Percentiles rank a stretch among this genome's conserved stretches.
These are phyloP conservation scores for Aspergillus proliferans DNA, from an alignment of 2,329 filamentous ascomycete genomes.

Conservation along the genomic window DNA sequence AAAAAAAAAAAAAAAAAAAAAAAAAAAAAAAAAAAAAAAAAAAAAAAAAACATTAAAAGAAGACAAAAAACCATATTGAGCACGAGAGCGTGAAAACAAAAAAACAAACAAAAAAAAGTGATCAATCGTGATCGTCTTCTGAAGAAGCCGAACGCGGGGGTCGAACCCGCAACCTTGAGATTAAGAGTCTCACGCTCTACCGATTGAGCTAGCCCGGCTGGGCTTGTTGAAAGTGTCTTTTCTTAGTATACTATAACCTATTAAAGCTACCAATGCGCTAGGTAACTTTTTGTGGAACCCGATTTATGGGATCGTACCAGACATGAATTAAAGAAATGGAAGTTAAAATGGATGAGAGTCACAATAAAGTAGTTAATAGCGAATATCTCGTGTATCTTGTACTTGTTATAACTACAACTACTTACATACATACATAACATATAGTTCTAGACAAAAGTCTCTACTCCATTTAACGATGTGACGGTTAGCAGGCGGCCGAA, in stretches of 20 bases:
- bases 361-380: not conserved
- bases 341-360: too few relatives aligned
- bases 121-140: too few relatives aligned
- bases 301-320: too few relatives aligned
- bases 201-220: conserved; percentile 47
- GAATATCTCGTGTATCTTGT: not conserved
- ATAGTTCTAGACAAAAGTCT: too few relatives aligned
- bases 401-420: not conserved
- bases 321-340: too few relatives aligned
- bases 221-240: not conserved
- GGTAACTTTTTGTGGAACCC: too few relatives aligned
- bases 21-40: not conserved
- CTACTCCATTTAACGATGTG: too few relatives aligned
- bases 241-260: too few relatives aligned
- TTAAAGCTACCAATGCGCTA: too few relatives aligned
- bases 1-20: not conserved
- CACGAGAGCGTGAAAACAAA: not conserved
- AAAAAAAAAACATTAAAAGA: too few relatives aligned
- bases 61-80: too few relatives aligned
- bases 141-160: conserved; percentile 35
- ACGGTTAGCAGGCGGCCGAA: too few relatives aligned
- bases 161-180: conserved; percentile 39
- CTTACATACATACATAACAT: not conserved
- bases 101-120: not conserved
- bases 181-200: conserved; percentile 46